phyloP scores from a whole-genome alignment of 1,284 basidiomycete species.

The Termitomyces sp. region DNA sequence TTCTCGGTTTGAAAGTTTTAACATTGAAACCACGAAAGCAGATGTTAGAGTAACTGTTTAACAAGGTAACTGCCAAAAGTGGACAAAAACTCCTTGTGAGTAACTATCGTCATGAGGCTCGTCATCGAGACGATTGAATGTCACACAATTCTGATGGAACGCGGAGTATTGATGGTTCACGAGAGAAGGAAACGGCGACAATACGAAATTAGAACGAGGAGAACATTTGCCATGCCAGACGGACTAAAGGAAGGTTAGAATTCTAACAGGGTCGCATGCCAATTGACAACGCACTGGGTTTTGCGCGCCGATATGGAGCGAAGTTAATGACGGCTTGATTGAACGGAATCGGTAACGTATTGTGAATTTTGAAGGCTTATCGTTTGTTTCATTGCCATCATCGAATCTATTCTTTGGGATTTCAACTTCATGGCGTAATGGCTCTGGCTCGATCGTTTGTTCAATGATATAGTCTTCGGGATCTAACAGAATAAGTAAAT shows the following conservation, averaged over 20 bases:
- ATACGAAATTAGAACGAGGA: not conserved
- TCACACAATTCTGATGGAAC: not conserved
- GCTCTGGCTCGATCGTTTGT: slow-evolving; percentile 10
- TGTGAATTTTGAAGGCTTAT: not conserved
- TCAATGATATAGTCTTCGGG: slow-evolving; percentile 26
- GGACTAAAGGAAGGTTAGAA: not conserved
- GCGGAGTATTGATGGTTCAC: not conserved
- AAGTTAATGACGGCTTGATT: not conserved
- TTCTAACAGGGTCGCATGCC: not conserved
- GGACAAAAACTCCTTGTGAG: not conserved
- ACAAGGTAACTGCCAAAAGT: not conserved
- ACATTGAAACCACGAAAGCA: not conserved
- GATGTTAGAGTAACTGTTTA: not conserved
- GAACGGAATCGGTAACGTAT: slow-evolving; percentile 5
- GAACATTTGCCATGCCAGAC: not conserved
- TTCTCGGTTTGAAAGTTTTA: too few relatives aligned
- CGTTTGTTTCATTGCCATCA: too few relatives aligned
- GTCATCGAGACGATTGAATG: not conserved
- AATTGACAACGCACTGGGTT: not conserved
- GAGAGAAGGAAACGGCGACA: not conserved
- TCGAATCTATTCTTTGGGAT: not conserved
- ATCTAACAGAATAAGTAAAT: slow-evolving; percentile 19
- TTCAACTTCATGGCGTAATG: not conserved
- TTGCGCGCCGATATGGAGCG: not conserved
- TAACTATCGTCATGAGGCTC: not conserved